phyloP scores from a whole-genome alignment of 2,329 filamentous ascomycete species.

The Elsinoe arachidis region DNA sequence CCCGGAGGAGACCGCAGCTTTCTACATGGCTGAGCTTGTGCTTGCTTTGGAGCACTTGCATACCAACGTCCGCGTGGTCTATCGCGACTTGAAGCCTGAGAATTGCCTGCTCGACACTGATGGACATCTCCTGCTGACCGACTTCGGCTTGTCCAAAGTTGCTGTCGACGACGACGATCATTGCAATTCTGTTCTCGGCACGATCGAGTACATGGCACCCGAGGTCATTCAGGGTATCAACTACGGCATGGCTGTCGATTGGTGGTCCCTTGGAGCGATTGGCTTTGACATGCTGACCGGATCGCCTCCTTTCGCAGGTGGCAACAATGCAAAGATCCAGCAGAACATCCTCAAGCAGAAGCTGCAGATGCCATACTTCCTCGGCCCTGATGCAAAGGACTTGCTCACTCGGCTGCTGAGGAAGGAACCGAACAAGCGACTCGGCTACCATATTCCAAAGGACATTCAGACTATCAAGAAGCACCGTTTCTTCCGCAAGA shows the following conservation, averaged over 20 bases:
- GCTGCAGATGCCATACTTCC: constrained; percentile 77
- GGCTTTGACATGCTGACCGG: constrained; percentile 91
- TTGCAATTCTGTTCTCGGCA: constrained; percentile 88
- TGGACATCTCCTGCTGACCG: constrained; percentile 87
- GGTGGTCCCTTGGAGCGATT: constrained; percentile 95
- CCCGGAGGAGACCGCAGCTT: constrained; percentile 75
- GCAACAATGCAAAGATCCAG: constrained; percentile 89
- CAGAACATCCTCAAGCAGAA: constrained; percentile 95
- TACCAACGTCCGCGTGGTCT: constrained; percentile 84
- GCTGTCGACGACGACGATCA: constrained; percentile 61
- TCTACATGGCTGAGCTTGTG: constrained; percentile 98
- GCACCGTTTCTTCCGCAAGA: constrained; percentile 93
- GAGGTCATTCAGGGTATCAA: constrained; percentile 82
- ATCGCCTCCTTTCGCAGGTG: constrained; percentile 78
- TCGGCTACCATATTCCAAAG: constrained; percentile 81
- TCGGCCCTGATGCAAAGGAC: constrained; percentile 87
- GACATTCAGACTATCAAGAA: constrained; percentile 79
- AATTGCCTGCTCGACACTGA: constrained; percentile 90
- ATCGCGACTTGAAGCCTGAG: constrained; percentile 94
- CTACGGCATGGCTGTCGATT: constrained; percentile 93
- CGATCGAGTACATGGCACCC: constrained; percentile 97
- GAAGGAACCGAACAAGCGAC: constrained; percentile 84
- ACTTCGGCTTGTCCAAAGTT: constrained; percentile 95
- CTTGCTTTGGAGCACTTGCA: constrained; percentile 91
- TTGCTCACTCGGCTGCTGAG: constrained; percentile 79